Conservation (phyloP, 345 rosid genomes). For the Citrus maxima region DNA sequence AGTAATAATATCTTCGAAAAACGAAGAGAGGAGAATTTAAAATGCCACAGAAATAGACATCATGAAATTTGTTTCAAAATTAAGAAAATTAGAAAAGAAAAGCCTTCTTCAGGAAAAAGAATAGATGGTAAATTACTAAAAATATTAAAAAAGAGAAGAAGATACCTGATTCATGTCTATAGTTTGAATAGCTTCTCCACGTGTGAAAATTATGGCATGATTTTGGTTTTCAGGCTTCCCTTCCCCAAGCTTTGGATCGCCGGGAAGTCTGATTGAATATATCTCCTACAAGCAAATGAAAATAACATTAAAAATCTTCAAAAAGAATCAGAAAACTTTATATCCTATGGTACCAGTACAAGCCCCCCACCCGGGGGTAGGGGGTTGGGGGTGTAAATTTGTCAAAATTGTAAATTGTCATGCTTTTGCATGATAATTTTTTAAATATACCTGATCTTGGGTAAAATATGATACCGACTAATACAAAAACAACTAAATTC, state of each 20-base stretch:
- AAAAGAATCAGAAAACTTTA: not conserved
- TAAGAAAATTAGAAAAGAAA: not conserved
- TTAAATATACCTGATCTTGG: not conserved
- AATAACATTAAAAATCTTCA: not conserved
- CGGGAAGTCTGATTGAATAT: slow-evolving; percentile 92
- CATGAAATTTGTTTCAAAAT: not conserved
- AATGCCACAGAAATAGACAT: not conserved
- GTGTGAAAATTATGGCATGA: slow-evolving; percentile 92
- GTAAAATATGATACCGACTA: not conserved
- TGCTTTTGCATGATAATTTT: not conserved
- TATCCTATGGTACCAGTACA: no score
- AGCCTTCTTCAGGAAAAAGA: not conserved
- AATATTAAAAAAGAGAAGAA: not conserved
- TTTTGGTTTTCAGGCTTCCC: slow-evolving; percentile 99
- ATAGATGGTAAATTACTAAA: not conserved
- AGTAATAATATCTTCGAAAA: not conserved
- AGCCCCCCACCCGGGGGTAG: no score
- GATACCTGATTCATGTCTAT: slow-evolving; percentile 99
- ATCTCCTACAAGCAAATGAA: slow-evolving; percentile 54
- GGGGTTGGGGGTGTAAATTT: not conserved
- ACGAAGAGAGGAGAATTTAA: not conserved
- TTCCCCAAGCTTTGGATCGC: slow-evolving; percentile 97
- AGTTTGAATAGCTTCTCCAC: slow-evolving; percentile 97
- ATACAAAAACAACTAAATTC: not conserved
- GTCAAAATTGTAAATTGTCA: not conserved